phyloP scores from a whole-genome alignment of 192 early-diverging fungal genomes.

The Coemansia sp. region DNA sequence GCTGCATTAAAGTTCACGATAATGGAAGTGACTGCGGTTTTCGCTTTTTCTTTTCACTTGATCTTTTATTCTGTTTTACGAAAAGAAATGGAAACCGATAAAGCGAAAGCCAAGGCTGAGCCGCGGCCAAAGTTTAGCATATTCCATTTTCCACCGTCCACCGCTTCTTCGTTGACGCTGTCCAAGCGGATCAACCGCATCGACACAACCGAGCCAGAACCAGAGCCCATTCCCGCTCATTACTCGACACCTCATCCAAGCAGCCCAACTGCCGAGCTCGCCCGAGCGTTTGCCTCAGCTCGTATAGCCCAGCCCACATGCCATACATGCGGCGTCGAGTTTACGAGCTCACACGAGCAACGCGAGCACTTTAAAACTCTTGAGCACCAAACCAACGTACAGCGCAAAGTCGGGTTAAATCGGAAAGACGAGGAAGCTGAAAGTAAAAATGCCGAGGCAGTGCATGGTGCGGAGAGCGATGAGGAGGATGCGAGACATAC shows the following conservation, averaged over 20 bases:
- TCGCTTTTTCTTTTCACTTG: no score
- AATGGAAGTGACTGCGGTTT: no score
- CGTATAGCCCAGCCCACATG: conserved; percentile 30
- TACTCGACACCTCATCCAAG: conserved; percentile 15
- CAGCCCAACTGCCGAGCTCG: neutral
- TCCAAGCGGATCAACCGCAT: conserved; percentile 1
- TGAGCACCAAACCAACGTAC: conserved; percentile 26
- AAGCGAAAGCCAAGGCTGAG: neutral
- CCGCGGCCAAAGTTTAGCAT: conserved; percentile 4
- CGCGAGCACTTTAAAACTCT: conserved; percentile 27
- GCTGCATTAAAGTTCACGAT: no score
- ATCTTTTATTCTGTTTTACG: no score
- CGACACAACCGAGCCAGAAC: neutral
- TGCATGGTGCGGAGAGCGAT: neutral
- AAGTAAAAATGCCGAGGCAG: no score
- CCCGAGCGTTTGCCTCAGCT: conserved; percentile 16
- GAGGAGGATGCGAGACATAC: neutral
- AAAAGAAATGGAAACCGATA: neutral
- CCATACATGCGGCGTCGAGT: conserved; percentile 41
- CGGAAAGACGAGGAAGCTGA: neutral
- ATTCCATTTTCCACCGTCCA: neutral
- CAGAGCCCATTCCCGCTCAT: neutral
- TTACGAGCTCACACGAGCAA: conserved; percentile 24
- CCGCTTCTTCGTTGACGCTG: neutral
- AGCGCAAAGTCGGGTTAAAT: conserved; percentile 28